These are phyloP conservation scores for Chondrus crispus DNA, from an alignment of 23 red algal species.

Conservation along the genomic window DNA sequence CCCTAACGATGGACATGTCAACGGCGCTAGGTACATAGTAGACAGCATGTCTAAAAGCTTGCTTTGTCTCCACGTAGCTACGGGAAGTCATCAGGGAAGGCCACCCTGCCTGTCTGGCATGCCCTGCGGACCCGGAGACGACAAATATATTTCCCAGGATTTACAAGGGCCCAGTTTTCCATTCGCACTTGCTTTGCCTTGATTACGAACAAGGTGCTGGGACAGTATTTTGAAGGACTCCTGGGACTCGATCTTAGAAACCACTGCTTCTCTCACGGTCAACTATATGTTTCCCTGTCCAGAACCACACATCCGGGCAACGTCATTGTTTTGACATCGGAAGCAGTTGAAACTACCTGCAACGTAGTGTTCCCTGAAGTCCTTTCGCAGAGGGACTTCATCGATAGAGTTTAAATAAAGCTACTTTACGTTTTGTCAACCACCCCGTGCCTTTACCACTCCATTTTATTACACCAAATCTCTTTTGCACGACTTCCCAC, in stretches of 20 bases:
- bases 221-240: neutral
- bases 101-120: neutral
- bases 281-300: too few relatives aligned
- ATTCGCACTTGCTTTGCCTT: neutral
- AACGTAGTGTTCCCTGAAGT: too few relatives aligned
- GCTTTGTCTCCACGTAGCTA: neutral
- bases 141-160: neutral
- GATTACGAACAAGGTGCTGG: neutral
- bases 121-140: neutral
- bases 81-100: neutral
- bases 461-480: too few relatives aligned
- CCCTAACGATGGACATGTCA: neutral
- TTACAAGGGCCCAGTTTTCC: neutral
- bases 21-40: neutral
- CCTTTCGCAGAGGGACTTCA: too few relatives aligned
- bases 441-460: too few relatives aligned
- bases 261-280: neutral
- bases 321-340: too few relatives aligned
- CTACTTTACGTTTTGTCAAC: too few relatives aligned
- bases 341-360: too few relatives aligned
- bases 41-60: neutral
- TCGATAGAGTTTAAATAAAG: too few relatives aligned
- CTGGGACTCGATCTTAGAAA: neutral
- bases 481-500: too few relatives aligned
- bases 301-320: too few relatives aligned